phyloP scores from a whole-genome alignment of 371 early-diverging fungal genomes.

The Mucor racemosus region DNA sequence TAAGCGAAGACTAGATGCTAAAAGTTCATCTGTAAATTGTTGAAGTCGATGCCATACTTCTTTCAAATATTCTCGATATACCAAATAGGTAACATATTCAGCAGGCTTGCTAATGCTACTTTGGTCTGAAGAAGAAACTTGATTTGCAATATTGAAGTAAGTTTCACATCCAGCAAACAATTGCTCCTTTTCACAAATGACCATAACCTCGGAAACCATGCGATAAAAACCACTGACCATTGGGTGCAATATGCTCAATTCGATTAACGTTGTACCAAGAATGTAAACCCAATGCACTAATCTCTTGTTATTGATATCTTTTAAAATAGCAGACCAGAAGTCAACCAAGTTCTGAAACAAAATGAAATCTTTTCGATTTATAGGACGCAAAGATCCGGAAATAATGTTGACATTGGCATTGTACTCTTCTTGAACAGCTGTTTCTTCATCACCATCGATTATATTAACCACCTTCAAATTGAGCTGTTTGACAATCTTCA shows the following conservation, averaged over 20 bases:
- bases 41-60: constrained; percentile 67
- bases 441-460: neutral
- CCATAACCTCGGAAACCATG: constrained; percentile 60
- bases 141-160: constrained; percentile 2
- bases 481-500: constrained; percentile 35
- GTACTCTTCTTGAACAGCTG: constrained; percentile 11
- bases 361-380: constrained; percentile 68
- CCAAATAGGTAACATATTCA: constrained; percentile 34
- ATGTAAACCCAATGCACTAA: constrained; percentile 67
- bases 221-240: constrained; percentile 80
- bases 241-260: constrained; percentile 59
- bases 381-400: constrained; percentile 50
- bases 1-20: constrained; percentile 69
- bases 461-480: constrained; percentile 36
- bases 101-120: constrained; percentile 9
- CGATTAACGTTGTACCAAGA: constrained; percentile 57
- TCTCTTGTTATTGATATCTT: constrained; percentile 44
- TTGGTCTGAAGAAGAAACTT: too few species aligned
- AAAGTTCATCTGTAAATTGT: constrained; percentile 79
- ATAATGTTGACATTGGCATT: constrained; percentile 6
- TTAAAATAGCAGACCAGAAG: constrained; percentile 67
- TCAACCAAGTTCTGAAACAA: constrained; percentile 73
- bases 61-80: constrained; percentile 58
- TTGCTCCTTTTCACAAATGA: constrained; percentile 43
- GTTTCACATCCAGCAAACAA: constrained; percentile 41